phyloP scores from a whole-genome alignment of 2,329 filamentous ascomycete genomes.

The Trichoderma atrobrunneum region DNA sequence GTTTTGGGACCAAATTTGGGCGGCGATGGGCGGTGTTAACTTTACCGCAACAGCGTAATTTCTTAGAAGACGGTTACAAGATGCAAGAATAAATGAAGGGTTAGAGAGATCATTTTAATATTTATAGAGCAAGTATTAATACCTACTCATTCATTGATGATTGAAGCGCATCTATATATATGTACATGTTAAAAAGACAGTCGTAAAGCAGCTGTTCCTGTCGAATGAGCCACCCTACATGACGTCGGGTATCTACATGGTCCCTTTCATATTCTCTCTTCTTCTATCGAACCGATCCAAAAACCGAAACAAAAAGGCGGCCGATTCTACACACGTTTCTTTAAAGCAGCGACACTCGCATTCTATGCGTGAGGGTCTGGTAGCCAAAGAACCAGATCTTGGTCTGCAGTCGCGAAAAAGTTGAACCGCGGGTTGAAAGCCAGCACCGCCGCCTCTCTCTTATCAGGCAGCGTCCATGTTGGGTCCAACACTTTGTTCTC shows the following conservation, averaged over 20 bases:
- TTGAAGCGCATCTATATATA: neutral
- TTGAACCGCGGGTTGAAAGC: slow-evolving; percentile 91
- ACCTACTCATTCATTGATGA: neutral
- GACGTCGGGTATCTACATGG: slow-evolving; percentile 15
- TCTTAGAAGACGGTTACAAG: neutral
- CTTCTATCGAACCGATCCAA: neutral
- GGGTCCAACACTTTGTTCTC: slow-evolving; percentile 62
- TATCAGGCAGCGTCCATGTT: slow-evolving; percentile 61
- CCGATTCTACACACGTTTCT: neutral
- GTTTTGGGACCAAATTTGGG: neutral
- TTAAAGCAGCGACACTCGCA: neutral
- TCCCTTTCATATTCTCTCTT: neutral
- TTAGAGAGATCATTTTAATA: neutral
- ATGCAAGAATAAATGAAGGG: neutral
- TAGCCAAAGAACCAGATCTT: slow-evolving; percentile 76
- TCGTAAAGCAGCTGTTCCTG: neutral
- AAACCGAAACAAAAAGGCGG: neutral
- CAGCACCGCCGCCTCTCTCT: slow-evolving; percentile 68
- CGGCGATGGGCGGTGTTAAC: neutral
- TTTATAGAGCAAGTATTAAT: neutral
- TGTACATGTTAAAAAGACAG: neutral
- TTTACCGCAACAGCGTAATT: neutral
- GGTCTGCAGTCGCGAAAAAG: slow-evolving; percentile 85
- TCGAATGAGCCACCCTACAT: neutral
- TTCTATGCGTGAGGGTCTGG: slow-evolving; percentile 61